phyloP scores from a whole-genome alignment of 495 filamentous ascomycete species.

The Hyaloscypha finlandica region DNA sequence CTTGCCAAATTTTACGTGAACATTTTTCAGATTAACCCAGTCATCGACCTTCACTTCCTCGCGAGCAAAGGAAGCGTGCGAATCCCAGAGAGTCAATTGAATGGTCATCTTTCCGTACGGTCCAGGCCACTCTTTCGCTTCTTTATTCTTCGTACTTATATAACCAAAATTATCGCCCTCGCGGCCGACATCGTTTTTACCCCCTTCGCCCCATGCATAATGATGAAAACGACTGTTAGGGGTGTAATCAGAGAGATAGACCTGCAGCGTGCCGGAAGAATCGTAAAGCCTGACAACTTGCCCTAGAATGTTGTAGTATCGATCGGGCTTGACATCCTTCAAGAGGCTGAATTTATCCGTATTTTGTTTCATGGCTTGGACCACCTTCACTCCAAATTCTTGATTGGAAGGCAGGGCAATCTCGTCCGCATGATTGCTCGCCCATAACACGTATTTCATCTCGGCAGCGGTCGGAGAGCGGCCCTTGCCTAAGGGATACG shows the following conservation, averaged over 20 bases:
- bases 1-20: slow-evolving; percentile 63
- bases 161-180: slow-evolving; percentile 56
- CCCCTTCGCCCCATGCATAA: slow-evolving; percentile 51
- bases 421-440: slow-evolving; percentile 45
- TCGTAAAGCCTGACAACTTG: slow-evolving; percentile 70
- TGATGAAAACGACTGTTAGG: slow-evolving; percentile 58
- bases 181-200: slow-evolving; percentile 35
- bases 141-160: slow-evolving; percentile 14
- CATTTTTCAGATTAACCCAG: slow-evolving; percentile 69
- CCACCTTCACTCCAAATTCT: slow-evolving; percentile 44
- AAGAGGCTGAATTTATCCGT: slow-evolving; percentile 65
- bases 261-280: slow-evolving; percentile 45
- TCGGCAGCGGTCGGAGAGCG: slow-evolving; percentile 14
- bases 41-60: slow-evolving; percentile 55
- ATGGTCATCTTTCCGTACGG: slow-evolving; percentile 76
- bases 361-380: slow-evolving; percentile 39
- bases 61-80: slow-evolving; percentile 62
- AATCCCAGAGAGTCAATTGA: slow-evolving; percentile 70
- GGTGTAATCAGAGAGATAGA: slow-evolving; percentile 91
- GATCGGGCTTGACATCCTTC: slow-evolving; percentile 54
- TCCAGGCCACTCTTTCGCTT: slow-evolving; percentile 64
- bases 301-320: slow-evolving; percentile 72
- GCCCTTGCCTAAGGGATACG: slow-evolving; percentile 5
- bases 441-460: slow-evolving; percentile 40
- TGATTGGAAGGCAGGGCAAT: slow-evolving; percentile 43